Conservation (phyloP, 2,329 filamentous ascomycete species). For the Fusarium setosum region DNA sequence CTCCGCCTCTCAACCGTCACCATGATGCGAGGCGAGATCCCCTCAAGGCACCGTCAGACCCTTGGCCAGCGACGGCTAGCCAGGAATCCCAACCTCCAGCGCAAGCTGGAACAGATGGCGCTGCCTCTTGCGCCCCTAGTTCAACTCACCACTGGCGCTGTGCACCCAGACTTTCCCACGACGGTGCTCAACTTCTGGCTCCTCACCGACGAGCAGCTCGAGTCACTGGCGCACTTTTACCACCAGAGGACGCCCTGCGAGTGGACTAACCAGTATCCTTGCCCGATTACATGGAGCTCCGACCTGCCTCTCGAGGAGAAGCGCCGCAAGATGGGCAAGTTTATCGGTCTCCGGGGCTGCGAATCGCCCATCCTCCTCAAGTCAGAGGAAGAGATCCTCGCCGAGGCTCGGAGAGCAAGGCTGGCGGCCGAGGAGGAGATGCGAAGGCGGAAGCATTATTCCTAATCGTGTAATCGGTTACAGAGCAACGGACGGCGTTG, state of each 20-base stretch:
- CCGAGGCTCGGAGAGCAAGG: constrained; percentile 54
- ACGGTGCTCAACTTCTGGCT: constrained; percentile 80
- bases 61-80: constrained; percentile 49
- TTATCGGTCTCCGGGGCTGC: constrained; percentile 76
- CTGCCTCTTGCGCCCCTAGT: constrained; percentile 75
- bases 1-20: constrained; percentile 24
- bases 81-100: constrained; percentile 63
- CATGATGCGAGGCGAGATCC: constrained; percentile 50
- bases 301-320: constrained; percentile 72
- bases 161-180: constrained; percentile 73
- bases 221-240: constrained; percentile 78
- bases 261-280: constrained; percentile 72
- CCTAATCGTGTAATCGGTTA: constrained; percentile 27
- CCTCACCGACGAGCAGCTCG: constrained; percentile 76
- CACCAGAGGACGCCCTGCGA: constrained; percentile 71
- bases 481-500: constrained; percentile 4
- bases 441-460: constrained; percentile 58
- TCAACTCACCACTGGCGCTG: constrained; percentile 68
- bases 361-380: constrained; percentile 52
- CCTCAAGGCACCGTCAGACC: constrained; percentile 46
- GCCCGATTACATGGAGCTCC: constrained; percentile 71
- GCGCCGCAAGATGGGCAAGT: constrained; percentile 76
- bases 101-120: constrained; percentile 74
- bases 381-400: constrained; percentile 61
- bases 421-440: constrained; percentile 58